Evolutionary conservation across 768 basidiomycete species (phyloP), one percentile per base, ranked within the genome.

Genomic region (Boletus sensibilis): DNA sequence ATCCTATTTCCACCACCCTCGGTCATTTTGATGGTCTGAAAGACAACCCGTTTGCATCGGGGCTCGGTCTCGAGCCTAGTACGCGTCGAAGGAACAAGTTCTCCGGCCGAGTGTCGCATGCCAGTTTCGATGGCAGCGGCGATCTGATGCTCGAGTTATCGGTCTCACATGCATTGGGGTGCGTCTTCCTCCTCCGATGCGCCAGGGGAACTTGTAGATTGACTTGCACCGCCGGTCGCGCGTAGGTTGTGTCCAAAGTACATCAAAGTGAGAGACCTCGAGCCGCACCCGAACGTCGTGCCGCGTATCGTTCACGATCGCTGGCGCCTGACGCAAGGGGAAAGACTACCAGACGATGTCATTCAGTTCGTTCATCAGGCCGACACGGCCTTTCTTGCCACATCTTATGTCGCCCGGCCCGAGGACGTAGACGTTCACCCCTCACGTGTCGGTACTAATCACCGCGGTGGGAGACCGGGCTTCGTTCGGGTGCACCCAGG

Each of bases 201-300:
- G 0, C 10, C 33, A 25, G 23, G 18, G 16, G n/a, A 51, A 20
- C 5, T 9, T 5, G 7, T 34, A 5, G 8, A 39, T 21, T 58
- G 31, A 58, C 31, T 18, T 27, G 13, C 10, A 6, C 11, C 1
- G 4, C 4, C 18, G 16, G 4, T 25, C 7, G 18, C 4, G n/a
- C 12, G 12, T 48, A 85, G 85, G 31, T 81, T 84, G 57, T 86
- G 84, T 65, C 85, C 85, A 9, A 87, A 86, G 62, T 87, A 86
- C 52, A 86, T 86, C 63, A 82, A 77, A 47, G 64, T 78, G 43
- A 77, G 83, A 9, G 74, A 79, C 7, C 66, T 86, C 10, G 63
- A 69, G 13, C 75, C 82, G 1, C 64, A 76, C 55, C 68, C 75
- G 0, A 50, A 71, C 21, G 71, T 75, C 2, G 55, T 66, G 14